These are phyloP conservation scores for Diaporthe eres DNA, from an alignment of 2,329 filamentous ascomycete genomes.

Conservation along the genomic window DNA sequence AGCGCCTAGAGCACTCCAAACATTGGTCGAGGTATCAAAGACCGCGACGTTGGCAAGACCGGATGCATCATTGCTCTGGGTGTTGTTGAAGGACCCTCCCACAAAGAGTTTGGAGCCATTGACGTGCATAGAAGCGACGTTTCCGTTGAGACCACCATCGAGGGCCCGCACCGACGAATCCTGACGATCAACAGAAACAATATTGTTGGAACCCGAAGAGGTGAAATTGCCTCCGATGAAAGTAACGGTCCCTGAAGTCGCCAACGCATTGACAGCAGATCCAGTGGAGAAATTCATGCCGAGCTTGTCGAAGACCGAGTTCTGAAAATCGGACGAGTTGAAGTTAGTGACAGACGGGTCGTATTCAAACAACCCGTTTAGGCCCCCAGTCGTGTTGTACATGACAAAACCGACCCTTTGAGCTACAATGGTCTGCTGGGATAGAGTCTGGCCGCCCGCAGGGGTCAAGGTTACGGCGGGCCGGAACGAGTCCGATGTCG, in stretches of 20 bases:
- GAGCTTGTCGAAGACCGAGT: constrained; percentile 82
- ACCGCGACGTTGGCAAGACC: constrained; percentile 82
- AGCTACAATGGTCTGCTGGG: constrained; percentile 84
- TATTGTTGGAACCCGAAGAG: constrained; percentile 76
- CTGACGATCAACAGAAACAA: constrained; percentile 79
- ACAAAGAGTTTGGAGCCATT: constrained; percentile 80
- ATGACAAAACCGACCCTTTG: constrained; percentile 86
- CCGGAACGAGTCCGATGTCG: constrained; percentile 78
- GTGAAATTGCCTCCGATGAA: constrained; percentile 91
- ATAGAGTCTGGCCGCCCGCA: constrained; percentile 71
- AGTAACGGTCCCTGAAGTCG: constrained; percentile 72
- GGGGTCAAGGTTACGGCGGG: constrained; percentile 86
- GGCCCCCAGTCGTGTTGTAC: constrained; percentile 79
- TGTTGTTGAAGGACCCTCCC: constrained; percentile 87
- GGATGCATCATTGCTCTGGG: constrained; percentile 70
- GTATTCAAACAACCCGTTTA: constrained; percentile 94
- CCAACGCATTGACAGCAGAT: constrained; percentile 80
- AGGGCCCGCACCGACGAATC: constrained; percentile 72
- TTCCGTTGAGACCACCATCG: constrained; percentile 83
- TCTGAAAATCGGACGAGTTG: constrained; percentile 73
- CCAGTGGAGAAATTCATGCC: constrained; percentile 77
- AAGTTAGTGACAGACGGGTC: constrained; percentile 75
- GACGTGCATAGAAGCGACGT: constrained; percentile 79
- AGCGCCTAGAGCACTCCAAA: constrained; percentile 85
- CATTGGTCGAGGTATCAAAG: constrained; percentile 77